phyloP scores from a whole-genome alignment of 2,329 filamentous ascomycete genomes.

The Microdochium nivale region DNA sequence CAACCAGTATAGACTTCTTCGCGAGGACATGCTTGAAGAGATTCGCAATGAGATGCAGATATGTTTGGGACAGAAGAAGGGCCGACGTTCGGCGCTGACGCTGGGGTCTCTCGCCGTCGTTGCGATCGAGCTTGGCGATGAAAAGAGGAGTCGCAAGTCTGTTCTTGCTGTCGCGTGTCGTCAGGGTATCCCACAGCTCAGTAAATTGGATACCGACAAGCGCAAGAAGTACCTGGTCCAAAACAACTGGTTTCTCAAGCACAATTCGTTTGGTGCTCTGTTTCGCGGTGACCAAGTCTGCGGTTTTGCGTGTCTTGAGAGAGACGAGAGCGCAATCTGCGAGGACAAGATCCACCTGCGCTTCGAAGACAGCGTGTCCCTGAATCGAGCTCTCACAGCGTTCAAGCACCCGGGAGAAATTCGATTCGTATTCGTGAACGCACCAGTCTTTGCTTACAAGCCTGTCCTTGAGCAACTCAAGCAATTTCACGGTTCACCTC shows the following conservation, averaged over 20 bases:
- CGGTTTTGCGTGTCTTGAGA: conserved; percentile 50
- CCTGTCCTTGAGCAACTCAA: conserved; percentile 55
- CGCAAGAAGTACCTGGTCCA: conserved; percentile 35
- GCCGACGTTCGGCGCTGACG: conserved; percentile 25
- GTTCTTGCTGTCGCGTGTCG: conserved; percentile 29
- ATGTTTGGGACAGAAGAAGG: conserved; percentile 31
- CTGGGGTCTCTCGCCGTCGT: conserved; percentile 22
- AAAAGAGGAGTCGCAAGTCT: conserved; percentile 17
- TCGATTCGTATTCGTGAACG: conserved; percentile 51
- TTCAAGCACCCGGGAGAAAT: conserved; percentile 24
- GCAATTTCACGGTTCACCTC: conserved; percentile 42
- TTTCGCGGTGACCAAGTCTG: conserved; percentile 38
- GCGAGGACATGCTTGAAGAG: conserved; percentile 63
- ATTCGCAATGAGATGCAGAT: conserved; percentile 34
- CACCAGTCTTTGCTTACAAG: conserved; percentile 60
- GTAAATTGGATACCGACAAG: conserved; percentile 11
- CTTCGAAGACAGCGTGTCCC: conserved; percentile 34
- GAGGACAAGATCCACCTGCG: conserved; percentile 39
- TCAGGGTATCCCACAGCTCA: conserved; percentile 34
- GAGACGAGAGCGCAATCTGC: conserved; percentile 37
- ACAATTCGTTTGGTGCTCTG: conserved; percentile 53
- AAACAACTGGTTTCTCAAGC: conserved; percentile 43
- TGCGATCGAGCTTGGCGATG: conserved; percentile 25
- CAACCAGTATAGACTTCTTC: conserved; percentile 62
- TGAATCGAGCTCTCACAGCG: conserved; percentile 36